Conservation (phyloP, 345 rosid genomes). For the Eucalyptus erythrocorys region DNA sequence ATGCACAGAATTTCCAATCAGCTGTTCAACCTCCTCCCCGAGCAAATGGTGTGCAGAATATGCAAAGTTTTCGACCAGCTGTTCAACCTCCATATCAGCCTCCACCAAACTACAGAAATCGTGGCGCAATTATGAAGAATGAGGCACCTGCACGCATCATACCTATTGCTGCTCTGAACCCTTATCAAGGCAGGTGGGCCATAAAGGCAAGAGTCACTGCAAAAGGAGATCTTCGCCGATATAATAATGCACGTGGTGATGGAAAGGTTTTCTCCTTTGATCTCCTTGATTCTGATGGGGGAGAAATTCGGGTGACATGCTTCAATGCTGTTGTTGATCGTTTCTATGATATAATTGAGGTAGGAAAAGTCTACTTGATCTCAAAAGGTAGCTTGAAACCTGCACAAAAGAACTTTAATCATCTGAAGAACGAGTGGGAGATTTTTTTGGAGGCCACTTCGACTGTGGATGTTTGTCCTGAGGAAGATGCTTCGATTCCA, state of each 20-base stretch:
- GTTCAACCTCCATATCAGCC: slow-evolving; percentile 81
- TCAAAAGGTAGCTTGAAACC: slow-evolving; percentile 87
- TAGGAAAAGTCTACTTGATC: slow-evolving; percentile 72
- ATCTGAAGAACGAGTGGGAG: slow-evolving; percentile 84
- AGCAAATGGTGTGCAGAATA: slow-evolving; percentile 22
- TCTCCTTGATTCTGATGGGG: slow-evolving; percentile 88
- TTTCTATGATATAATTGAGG: slow-evolving; percentile 63
- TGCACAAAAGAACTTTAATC: slow-evolving; percentile 84
- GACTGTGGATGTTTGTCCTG: slow-evolving; percentile 60
- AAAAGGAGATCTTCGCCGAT: slow-evolving; percentile 79
- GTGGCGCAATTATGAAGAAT: slow-evolving; percentile 75
- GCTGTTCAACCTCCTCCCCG: slow-evolving; percentile 58
- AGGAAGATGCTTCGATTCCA: slow-evolving; percentile 83
- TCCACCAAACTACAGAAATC: slow-evolving; percentile 60
- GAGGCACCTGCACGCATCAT: slow-evolving; percentile 80
- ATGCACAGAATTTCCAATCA: slow-evolving; percentile 32
- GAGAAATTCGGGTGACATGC: slow-evolving; percentile 84
- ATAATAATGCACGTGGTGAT: slow-evolving; percentile 85
- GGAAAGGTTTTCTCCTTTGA: slow-evolving; percentile 91
- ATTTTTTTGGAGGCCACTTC: slow-evolving; percentile 77
- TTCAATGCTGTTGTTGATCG: slow-evolving; percentile 82
- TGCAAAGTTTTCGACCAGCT: slow-evolving; percentile 40
- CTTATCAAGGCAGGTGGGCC: slow-evolving; percentile 93
- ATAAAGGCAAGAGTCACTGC: slow-evolving; percentile 91
- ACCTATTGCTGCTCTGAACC: slow-evolving; percentile 77